phyloP scores from a whole-genome alignment of 1,284 basidiomycete genomes.

The Trichosporon sp. region DNA sequence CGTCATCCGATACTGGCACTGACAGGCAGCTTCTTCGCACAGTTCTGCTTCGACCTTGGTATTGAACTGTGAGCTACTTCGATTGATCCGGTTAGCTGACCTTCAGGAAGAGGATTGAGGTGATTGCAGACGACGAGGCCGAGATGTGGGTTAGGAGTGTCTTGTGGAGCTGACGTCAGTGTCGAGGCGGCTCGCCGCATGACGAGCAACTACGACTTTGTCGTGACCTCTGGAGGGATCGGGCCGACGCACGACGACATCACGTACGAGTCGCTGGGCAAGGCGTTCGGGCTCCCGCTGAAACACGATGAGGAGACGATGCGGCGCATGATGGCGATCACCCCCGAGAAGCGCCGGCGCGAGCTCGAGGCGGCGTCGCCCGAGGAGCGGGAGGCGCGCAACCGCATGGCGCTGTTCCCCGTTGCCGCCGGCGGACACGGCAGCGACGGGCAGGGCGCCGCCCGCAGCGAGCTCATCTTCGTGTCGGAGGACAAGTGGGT shows the following conservation, averaged over 20 bases:
- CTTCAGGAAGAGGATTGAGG: conserved; percentile 75
- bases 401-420: conserved; percentile 80
- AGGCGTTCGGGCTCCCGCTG: conserved; percentile 73
- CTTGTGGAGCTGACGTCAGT: conserved; percentile 49
- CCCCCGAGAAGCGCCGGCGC: conserved; percentile 54
- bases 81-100: conserved; percentile 4
- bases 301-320: conserved; percentile 76
- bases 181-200: conserved; percentile 78
- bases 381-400: conserved; percentile 66
- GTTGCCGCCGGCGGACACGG: conserved; percentile 36
- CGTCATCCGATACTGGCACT: background rate
- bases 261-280: conserved; percentile 79
- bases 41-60: conserved; percentile 80
- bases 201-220: conserved; percentile 77
- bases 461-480: conserved; percentile 66
- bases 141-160: conserved; percentile 63
- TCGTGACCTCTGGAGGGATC: conserved; percentile 75
- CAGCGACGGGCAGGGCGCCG: conserved; percentile 36
- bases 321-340: conserved; percentile 66
- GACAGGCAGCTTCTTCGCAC: conserved; percentile 65
- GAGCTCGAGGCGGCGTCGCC: conserved; percentile 60
- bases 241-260: conserved; percentile 88
- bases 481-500: conserved; percentile 76
- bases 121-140: conserved; percentile 82
- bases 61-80: conserved; percentile 66